Evolutionary conservation across 495 filamentous ascomycete genomes (phyloP).

Genomic region (Pyronema omphalodes): DNA sequence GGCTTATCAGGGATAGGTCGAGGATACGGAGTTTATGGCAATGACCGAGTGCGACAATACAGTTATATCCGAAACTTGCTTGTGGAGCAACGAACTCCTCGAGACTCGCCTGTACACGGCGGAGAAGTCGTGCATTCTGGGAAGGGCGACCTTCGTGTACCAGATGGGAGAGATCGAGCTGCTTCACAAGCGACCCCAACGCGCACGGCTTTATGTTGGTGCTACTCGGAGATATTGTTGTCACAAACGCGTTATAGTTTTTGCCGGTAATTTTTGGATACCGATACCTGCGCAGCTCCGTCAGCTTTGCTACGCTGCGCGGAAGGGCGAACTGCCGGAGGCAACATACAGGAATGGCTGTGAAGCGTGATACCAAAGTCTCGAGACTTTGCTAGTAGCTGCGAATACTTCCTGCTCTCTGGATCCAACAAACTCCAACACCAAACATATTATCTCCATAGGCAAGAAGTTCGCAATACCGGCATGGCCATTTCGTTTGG

Average conservation of each 20-base stretch:
- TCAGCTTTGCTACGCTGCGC: neutral
- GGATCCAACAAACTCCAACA: constrained; percentile 14
- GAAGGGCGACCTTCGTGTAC: constrained; percentile 50
- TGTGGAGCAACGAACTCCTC: constrained; percentile 48
- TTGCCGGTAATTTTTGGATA: constrained; percentile 19
- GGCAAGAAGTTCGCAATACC: constrained; percentile 7
- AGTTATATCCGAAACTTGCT: constrained; percentile 44
- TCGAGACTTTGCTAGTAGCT: constrained; percentile 34
- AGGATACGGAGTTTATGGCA: constrained; percentile 36
- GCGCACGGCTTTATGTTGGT: constrained; percentile 36
- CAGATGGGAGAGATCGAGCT: constrained; percentile 39
- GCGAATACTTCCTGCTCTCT: constrained; percentile 15
- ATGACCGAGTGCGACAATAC: constrained; percentile 44
- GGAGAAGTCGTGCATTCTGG: constrained; percentile 44
- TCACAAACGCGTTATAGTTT: constrained; percentile 40
- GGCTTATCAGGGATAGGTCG: constrained; percentile 41
- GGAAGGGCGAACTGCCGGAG: constrained; percentile 1
- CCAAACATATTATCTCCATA: constrained; percentile 15
- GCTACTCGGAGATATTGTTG: constrained; percentile 44
- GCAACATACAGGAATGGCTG: constrained; percentile 34
- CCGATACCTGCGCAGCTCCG: constrained; percentile 13
- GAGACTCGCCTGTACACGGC: constrained; percentile 37
- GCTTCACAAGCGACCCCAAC: constrained; percentile 34
- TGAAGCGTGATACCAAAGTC: constrained; percentile 44
- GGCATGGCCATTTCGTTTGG: neutral